These are phyloP conservation scores for Takakia lepidozioides DNA, from an alignment of 225 moss, liverwort and hornwort genomes.

Conservation along the genomic window DNA sequence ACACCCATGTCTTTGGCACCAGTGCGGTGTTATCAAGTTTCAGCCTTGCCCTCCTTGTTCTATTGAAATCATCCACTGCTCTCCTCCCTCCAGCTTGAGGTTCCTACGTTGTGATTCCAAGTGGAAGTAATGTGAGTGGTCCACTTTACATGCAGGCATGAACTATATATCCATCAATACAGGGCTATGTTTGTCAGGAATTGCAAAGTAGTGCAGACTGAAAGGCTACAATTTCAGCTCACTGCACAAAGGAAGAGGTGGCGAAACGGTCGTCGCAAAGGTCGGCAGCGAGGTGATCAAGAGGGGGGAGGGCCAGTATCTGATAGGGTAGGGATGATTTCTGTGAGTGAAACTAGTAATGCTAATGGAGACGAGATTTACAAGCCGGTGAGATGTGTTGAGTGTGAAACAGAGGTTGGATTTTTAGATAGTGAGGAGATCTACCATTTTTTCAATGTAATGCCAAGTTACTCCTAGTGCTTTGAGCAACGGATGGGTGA, in stretches of 20 bases:
- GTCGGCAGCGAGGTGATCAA: slow-evolving; percentile 10
- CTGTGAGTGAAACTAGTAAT: slow-evolving; percentile 13
- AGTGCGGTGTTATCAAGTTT: too few relatives aligned
- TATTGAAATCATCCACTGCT: too few relatives aligned
- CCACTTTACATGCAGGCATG: slow-evolving; percentile 96
- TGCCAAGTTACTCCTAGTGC: slow-evolving; percentile 75
- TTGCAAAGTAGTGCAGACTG: slow-evolving; percentile 65
- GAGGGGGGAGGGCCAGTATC: slow-evolving; percentile 20
- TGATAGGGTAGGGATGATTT: slow-evolving; percentile 14
- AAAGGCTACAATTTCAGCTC: slow-evolving; percentile 35
- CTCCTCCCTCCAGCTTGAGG: too few relatives aligned
- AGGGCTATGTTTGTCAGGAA: slow-evolving; percentile 87
- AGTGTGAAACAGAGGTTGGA: slow-evolving; percentile 72
- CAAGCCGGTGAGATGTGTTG: slow-evolving; percentile 62
- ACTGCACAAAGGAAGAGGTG: slow-evolving; percentile 42
- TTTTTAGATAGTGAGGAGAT: slow-evolving; percentile 79
- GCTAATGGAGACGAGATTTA: slow-evolving; percentile 38
- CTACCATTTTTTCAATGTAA: slow-evolving; percentile 76
- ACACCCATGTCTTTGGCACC: too few relatives aligned
- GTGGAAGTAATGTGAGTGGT: too few relatives aligned
- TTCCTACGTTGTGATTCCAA: too few relatives aligned
- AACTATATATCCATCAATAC: slow-evolving; percentile 76
- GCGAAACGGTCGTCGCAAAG: slow-evolving; percentile 25
- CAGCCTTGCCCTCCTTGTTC: too few relatives aligned
- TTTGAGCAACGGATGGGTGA: too few relatives aligned